Evolutionary conservation across 495 filamentous ascomycete genomes (phyloP).

Genomic region (Hypoxylon cercidicola): DNA sequence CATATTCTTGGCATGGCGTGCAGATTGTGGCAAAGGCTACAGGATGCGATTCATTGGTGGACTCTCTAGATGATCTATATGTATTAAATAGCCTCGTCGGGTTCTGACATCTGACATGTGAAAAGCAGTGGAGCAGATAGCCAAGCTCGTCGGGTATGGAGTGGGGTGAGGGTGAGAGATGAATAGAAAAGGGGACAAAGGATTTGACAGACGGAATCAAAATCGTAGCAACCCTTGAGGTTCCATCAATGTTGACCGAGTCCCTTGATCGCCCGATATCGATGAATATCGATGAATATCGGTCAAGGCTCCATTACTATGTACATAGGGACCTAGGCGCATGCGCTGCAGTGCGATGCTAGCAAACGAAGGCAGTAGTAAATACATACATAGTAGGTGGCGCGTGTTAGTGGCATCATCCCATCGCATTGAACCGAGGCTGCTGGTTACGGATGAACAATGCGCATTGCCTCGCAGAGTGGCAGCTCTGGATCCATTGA

Average conservation of each 20-base stretch:
- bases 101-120: slow-evolving; percentile 24
- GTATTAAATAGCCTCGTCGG: slow-evolving; percentile 2
- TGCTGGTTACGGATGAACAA: slow-evolving; percentile 6
- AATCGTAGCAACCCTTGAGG: slow-evolving; percentile 26
- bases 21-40: slow-evolving; percentile 11
- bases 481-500: slow-evolving; percentile 16
- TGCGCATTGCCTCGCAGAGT: slow-evolving; percentile 4
- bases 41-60: slow-evolving; percentile 5
- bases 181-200: slow-evolving; percentile 4
- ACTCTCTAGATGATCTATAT: neutral
- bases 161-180: slow-evolving; percentile 12
- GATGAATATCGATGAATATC: slow-evolving; percentile 1
- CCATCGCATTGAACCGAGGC: slow-evolving; percentile 29
- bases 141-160: neutral
- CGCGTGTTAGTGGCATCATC: slow-evolving; percentile 7
- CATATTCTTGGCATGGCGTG: slow-evolving; percentile 30
- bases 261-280: slow-evolving; percentile 25
- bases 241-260: slow-evolving; percentile 19
- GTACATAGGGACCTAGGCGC: too few species aligned
- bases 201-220: slow-evolving; percentile 17
- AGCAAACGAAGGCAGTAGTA: slow-evolving; percentile 6
- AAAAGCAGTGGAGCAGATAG: slow-evolving; percentile 25
- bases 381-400: slow-evolving; percentile 15
- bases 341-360: slow-evolving; percentile 13
- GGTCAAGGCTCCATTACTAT: neutral